A percentile compares a stretch with the other conserved stretches of the same genome.
phyloP scores from a whole-genome alignment of 1,284 basidiomycete genomes.

The Microbotryum scabiosae region DNA sequence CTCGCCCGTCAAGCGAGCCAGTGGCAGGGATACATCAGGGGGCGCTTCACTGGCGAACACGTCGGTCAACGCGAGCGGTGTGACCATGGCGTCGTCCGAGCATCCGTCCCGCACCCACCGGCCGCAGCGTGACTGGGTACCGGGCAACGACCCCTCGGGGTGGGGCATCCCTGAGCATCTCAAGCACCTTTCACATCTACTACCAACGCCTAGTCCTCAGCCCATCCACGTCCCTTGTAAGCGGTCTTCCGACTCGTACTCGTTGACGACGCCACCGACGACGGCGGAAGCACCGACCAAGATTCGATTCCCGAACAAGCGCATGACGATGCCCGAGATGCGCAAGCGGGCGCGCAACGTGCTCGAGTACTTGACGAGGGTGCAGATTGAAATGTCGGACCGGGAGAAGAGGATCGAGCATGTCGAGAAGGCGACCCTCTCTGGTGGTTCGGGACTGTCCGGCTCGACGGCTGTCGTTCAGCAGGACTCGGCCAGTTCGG shows the following conservation, averaged over 20 bases:
- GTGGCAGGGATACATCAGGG: conserved; percentile 32
- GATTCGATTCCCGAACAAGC: conserved; percentile 86
- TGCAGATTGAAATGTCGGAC: conserved; percentile 41
- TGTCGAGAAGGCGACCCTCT: conserved; percentile 52
- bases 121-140: conserved; percentile 47
- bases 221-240: conserved; percentile 59
- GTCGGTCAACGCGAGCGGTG: conserved; percentile 31
- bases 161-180: conserved; percentile 95
- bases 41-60: conserved; percentile 28
- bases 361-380: conserved; percentile 67
- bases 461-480: not conserved
- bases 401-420: conserved; percentile 36
- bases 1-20: conserved; percentile 15
- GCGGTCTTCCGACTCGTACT: conserved; percentile 10
- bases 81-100: conserved; percentile 31
- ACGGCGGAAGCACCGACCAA: conserved; percentile 75
- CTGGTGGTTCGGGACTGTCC: not conserved
- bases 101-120: conserved; percentile 38
- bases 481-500: not conserved
- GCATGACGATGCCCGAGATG: conserved; percentile 93
- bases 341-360: conserved; percentile 86
- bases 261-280: conserved; percentile 41
- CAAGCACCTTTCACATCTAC: conserved; percentile 70
- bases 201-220: conserved; percentile 64
- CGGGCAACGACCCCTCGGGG: conserved; percentile 63